Evolutionary conservation across 2,329 filamentous ascomycete species (phyloP).

Genomic region (Pseudopithomyces chartarum): DNA sequence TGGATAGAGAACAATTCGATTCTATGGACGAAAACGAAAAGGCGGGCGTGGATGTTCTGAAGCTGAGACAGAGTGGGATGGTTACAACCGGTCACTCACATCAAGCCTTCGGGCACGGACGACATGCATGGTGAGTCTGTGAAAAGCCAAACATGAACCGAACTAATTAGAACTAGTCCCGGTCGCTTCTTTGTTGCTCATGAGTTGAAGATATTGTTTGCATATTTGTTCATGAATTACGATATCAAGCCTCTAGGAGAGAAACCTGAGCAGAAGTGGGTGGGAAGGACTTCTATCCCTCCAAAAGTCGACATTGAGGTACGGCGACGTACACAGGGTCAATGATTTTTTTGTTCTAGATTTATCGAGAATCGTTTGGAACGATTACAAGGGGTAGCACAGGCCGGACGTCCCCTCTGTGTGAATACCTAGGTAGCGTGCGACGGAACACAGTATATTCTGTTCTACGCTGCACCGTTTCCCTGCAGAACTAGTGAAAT

Average conservation of each 20-base stretch:
- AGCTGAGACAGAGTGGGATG: slow-evolving; percentile 53
- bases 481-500: no score
- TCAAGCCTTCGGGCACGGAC: slow-evolving; percentile 62
- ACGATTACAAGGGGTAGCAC: no score
- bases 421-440: no score
- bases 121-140: slow-evolving; percentile 49
- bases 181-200: slow-evolving; percentile 46
- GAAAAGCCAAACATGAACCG: slow-evolving; percentile 27
- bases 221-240: slow-evolving; percentile 45
- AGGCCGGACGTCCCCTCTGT: neutral
- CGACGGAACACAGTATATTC: no score
- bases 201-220: slow-evolving; percentile 46
- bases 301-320: slow-evolving; percentile 20
- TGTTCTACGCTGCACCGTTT: no score
- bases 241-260: slow-evolving; percentile 36
- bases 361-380: neutral
- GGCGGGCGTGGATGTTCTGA: slow-evolving; percentile 19
- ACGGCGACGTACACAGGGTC: slow-evolving; percentile 1
- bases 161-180: slow-evolving; percentile 29
- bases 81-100: slow-evolving; percentile 59
- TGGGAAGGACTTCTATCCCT: slow-evolving; percentile 25
- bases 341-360: neutral
- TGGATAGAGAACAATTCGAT: slow-evolving; percentile 24
- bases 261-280: slow-evolving; percentile 26
- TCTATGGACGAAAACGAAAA: slow-evolving; percentile 23